phyloP scores from a whole-genome alignment of 2,329 filamentous ascomycete genomes.

The Ophiostoma sp. region DNA sequence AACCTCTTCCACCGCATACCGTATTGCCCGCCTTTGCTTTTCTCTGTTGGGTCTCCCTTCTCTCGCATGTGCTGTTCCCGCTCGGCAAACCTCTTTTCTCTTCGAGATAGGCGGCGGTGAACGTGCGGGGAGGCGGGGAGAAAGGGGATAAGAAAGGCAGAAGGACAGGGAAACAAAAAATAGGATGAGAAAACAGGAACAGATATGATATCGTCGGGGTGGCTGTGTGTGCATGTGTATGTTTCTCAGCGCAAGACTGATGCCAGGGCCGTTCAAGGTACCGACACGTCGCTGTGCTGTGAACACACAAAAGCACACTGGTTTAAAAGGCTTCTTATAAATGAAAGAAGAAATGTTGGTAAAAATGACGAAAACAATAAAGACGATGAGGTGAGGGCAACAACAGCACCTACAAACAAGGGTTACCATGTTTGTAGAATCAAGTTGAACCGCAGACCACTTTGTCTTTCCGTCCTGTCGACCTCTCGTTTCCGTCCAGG shows the following conservation, averaged over 20 bases:
- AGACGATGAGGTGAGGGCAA: neutral
- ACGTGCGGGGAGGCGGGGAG: constrained; percentile 16
- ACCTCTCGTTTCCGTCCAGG: constrained; percentile 1
- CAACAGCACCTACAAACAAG: neutral
- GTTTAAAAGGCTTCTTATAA: neutral
- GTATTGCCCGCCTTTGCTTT: neutral
- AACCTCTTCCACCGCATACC: neutral
- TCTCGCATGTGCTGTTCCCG: constrained; percentile 10
- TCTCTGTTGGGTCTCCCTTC: neutral
- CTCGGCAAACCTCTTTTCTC: neutral
- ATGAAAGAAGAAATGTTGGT: neutral
- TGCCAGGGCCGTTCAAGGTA: neutral
- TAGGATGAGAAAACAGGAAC: neutral
- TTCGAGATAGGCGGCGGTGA: neutral
- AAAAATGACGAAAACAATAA: constrained; percentile 2
- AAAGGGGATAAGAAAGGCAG: neutral
- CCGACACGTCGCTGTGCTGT: neutral
- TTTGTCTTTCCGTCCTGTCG: neutral
- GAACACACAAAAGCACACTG: neutral
- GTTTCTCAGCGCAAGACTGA: neutral
- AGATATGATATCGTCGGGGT: constrained; percentile 8
- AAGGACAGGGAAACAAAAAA: neutral
- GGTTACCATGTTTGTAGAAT: neutral
- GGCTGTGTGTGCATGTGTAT: neutral
- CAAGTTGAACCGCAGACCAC: neutral